These are phyloP conservation scores for Avena eriantha DNA, from an alignment of 176 grass and related monocot species.

Conservation along the genomic window DNA sequence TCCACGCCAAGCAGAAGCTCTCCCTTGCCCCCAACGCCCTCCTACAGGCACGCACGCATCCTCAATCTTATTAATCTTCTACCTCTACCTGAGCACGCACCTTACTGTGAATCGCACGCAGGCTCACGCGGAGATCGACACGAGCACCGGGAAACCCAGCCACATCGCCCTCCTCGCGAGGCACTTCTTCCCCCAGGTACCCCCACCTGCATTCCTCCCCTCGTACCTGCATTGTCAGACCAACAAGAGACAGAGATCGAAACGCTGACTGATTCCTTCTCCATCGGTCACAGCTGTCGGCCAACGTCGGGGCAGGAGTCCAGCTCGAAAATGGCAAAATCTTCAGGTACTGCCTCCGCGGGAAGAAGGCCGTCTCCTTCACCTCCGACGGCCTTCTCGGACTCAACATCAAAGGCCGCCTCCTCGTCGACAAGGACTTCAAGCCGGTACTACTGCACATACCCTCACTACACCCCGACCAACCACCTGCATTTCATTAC, in stretches of 20 bases:
- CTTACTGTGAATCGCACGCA: background rate
- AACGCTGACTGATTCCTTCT: background rate
- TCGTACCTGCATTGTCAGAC: background rate
- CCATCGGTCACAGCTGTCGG: slow-evolving; percentile 48
- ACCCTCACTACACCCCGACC: background rate
- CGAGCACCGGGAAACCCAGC: slow-evolving; percentile 45
- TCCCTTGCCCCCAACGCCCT: slow-evolving; percentile 60
- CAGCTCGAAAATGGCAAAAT: slow-evolving; percentile 52
- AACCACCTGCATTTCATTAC: background rate
- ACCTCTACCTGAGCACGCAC: background rate
- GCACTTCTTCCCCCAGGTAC: slow-evolving; percentile 64
- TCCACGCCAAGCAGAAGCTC: slow-evolving; percentile 94
- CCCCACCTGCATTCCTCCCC: background rate
- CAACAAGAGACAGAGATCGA: background rate
- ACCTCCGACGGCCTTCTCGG: slow-evolving; percentile 45
- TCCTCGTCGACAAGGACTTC: slow-evolving; percentile 59
- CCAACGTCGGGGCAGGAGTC: slow-evolving; percentile 69
- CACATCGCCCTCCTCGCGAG: slow-evolving; percentile 70
- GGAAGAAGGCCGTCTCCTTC: slow-evolving; percentile 69
- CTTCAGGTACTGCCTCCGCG: slow-evolving; percentile 63
- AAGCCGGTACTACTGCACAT: slow-evolving; percentile 48
- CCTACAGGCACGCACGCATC: slow-evolving; percentile 55
- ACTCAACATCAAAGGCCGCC: slow-evolving; percentile 69
- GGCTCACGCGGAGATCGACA: slow-evolving; percentile 86
- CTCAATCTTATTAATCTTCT: background rate